Evolutionary conservation across 768 basidiomycete genomes (phyloP), one percentile per base, ranked within the genome.

Genomic region (Lentinus tigrinus): DNA sequence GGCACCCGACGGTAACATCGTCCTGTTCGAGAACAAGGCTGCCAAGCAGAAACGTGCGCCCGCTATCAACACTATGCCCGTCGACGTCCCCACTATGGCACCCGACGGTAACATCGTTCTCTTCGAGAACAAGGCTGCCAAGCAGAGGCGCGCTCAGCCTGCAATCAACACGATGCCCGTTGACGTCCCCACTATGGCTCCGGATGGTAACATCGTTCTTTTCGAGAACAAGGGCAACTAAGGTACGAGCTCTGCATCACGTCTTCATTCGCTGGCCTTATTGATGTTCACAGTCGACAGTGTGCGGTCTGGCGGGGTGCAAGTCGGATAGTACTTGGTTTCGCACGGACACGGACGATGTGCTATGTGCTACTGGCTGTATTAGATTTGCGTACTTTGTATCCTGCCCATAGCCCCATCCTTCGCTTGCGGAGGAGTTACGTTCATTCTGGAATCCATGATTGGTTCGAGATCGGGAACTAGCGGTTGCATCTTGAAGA

Each of bases 161-260:
- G 58, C 63, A 54, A 40, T 63, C 38, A 72, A 71, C 58, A 67
- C 52, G 16, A 65, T 74, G 48, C 72, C 74, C 3, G 74, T 66
- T 5, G 70, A 78, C 56, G 37, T 62, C 2, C 42, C 77, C 0
- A 69, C 73, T 31, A 76, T 72, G 47, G 68, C 78, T 0, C 64
- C 69, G 7, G 58, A 68, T 4, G 78, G 78, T 16, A 55, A 58
- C 10, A 67, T 78, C 38, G 66, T 58, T 36, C 65, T 56, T 4
- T 76, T 74, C 59, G 40, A 31, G 13, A 54, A 56, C 42, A 58
- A 46, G 21, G 43, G 21, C 43, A 34, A 65, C 40, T 57, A 19
- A 55, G 49, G 61, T 61, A 42, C 2, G 56, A 37, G 31, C n/a
- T 31, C 2, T 3, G 1, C 19, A 14, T 31, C 6, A n/a, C 11